Evolutionary conservation across 768 basidiomycete species (phyloP), one percentile per base, ranked within the genome.

Genomic region (Suillus placidus): DNA sequence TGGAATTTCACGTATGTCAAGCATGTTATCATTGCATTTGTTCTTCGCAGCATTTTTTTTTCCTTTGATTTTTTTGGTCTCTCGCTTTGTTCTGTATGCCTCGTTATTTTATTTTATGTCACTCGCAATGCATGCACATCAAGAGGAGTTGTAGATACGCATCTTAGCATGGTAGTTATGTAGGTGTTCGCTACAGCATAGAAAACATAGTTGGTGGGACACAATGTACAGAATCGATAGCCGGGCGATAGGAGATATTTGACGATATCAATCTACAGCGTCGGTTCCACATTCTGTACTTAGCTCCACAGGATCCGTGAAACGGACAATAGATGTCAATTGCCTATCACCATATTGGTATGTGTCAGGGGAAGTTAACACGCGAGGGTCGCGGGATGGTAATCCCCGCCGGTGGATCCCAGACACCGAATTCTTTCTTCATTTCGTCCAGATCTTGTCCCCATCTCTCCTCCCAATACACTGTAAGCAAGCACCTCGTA

Each of bases 381-480:
- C 26, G 10, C 10, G 57, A 60, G 38, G 57, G 26, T 30, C 18
- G 38, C 18, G 38, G 62, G 12, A 75, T 72, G 45, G 49, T 70
- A 49, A 74, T 61, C 30, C 74, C 76, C 32, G 47, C 45, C 12
- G 95, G 94, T 14, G 94, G 90, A 69, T 93, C 89, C 86, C 87
- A 89, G 18, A 97, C 84, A 10, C 95, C 93, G 26, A 97, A 80
- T 73, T 97, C 94, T 67, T 80, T 83, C 80, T 94, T 90, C 79
- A 99, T 83, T 58, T 94, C 93, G 1, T 86, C 87, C 1, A 97
- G 76, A 66, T 91, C 83, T 77, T 93, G 88, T 61, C 87, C 87
- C 97, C 96, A 99, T 62, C 95, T 81, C 77, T 94, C 84, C 78
- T 99, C 97, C 97, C 97, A 99, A 72, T 96, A 96, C 1, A 99